Evolutionary conservation across 768 basidiomycete genomes (phyloP), one percentile per base, ranked within the genome.

Genomic region (Tulasnella sp.): DNA sequence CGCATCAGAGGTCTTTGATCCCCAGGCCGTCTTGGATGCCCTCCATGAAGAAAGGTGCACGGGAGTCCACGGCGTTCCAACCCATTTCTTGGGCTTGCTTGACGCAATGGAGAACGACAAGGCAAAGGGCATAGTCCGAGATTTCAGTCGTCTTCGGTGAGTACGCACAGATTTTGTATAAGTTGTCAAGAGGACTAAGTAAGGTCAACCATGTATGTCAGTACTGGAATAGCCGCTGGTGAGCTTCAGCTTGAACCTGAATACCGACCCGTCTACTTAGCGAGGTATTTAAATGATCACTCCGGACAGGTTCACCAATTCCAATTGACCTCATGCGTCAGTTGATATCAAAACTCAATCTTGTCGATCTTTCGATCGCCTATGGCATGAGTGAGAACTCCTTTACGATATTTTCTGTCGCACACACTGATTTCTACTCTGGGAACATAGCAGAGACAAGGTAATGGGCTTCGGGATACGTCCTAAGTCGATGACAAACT

Each of bases 321-420:
- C 88, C 88, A 4, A 89, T 85, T 41, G 81, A 86, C 51, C 71
- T 91, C 47, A 90, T 91, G 88, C 82, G 76, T 63, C 77, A 75
- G 41, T 75, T 91, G 29, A 86, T 87, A 21, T 68, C 73, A 21
- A 80, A 81, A 65, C 65, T 91, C 58, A 85, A 88, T 65, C 68
- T 91, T 41, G 74, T 67, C 4, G 85, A 88, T 44, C 70, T 91
- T 42, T 88, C 88, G 0, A 83, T 80, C 60, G 87, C 84, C 10
- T 91, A 88, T 70, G 88, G 88, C 59, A 91, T 91, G 88, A 90
- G 88, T 91, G 63, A 61, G 84, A 26, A 10, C 17, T n/a, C n/a
- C 19, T 23, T 15, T 4, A 42, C 34, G 34, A 15, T 15, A 5
- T 15, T 38, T 38, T 38, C 15, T 38, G 34, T 5, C n/a, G n/a